Percentiles rank a stretch among this genome's conserved stretches.
phyloP scores from a whole-genome alignment of 2,329 filamentous ascomycete genomes.

The Aspergillus ustus region DNA sequence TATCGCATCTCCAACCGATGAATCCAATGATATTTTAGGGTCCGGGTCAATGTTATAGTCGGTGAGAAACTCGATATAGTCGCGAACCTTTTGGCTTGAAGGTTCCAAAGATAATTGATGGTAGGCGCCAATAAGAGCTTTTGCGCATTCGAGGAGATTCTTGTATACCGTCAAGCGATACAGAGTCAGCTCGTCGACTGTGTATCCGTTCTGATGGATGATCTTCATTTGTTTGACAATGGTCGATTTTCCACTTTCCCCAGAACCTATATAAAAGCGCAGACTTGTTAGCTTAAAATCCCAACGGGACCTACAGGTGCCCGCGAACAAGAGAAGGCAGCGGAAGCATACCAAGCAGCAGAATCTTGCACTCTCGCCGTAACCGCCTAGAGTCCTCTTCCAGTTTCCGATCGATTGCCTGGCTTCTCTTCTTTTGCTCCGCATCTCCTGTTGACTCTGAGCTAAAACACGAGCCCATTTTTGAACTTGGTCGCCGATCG shows the following conservation, averaged over 20 bases:
- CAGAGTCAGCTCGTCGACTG: constrained; percentile 87
- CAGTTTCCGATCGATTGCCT: constrained; percentile 89
- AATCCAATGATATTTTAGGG: constrained; percentile 81
- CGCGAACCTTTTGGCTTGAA: constrained; percentile 70
- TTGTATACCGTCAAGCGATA: constrained; percentile 98
- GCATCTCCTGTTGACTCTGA: constrained; percentile 76
- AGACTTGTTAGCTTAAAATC: constrained; percentile 12
- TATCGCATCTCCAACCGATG: constrained; percentile 80
- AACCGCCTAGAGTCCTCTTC: constrained; percentile 93
- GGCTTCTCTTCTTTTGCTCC: constrained; percentile 94
- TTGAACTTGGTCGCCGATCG: constrained; percentile 29
- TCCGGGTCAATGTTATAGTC: constrained; percentile 91
- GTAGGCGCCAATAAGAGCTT: constrained; percentile 89
- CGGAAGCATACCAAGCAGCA: constrained; percentile 73
- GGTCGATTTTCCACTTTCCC: constrained; percentile 97
- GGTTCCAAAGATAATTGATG: constrained; percentile 87
- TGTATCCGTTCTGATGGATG: constrained; percentile 97
- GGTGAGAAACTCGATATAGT: constrained; percentile 77
- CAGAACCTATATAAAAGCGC: constrained; percentile 69
- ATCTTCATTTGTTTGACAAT: constrained; percentile 99
- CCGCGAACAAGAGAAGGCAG: background rate
- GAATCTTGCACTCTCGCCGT: constrained; percentile 97
- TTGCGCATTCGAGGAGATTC: constrained; percentile 95
- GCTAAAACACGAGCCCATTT: constrained; percentile 94
- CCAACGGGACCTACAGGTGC: background rate